These are phyloP conservation scores for Alternaria incomplexa DNA, from an alignment of 2,329 filamentous ascomycete genomes.

Conservation along the genomic window DNA sequence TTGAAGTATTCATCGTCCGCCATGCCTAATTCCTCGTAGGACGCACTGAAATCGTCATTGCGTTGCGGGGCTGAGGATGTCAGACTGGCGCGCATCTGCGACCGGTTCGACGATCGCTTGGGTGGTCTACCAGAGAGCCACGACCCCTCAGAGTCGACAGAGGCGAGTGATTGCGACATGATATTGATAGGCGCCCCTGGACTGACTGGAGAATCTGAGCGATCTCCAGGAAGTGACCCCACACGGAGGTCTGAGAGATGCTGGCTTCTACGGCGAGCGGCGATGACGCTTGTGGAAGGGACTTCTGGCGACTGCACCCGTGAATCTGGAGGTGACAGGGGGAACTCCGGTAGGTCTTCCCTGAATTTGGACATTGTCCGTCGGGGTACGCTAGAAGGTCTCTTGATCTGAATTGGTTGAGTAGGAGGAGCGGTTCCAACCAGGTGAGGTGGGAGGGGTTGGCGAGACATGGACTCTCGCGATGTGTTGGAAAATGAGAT, in stretches of 20 bases:
- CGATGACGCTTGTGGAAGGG: conserved; percentile 53
- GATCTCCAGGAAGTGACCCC: conserved; percentile 33
- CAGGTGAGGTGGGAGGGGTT: conserved; percentile 59
- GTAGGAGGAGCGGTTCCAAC: conserved; percentile 47
- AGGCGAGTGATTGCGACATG: conserved; percentile 85
- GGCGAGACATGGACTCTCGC: conserved; percentile 77
- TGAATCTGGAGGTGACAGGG: conserved; percentile 84
- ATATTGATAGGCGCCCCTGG: conserved; percentile 39
- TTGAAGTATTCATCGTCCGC: conserved; percentile 78
- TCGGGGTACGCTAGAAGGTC: conserved; percentile 67
- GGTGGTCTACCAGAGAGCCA: conserved; percentile 84
- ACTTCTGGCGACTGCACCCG: conserved; percentile 78
- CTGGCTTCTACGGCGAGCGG: conserved; percentile 49
- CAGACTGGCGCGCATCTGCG: conserved; percentile 55
- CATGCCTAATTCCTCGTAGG: conserved; percentile 69
- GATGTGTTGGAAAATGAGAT: conserved; percentile 82
- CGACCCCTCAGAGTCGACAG: conserved; percentile 92
- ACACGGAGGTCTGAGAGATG: conserved; percentile 43
- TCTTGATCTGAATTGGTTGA: conserved; percentile 50
- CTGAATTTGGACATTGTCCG: conserved; percentile 89
- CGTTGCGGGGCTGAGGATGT: conserved; percentile 51
- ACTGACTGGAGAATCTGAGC: conserved; percentile 53
- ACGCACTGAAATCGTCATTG: conserved; percentile 62
- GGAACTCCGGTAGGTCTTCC: conserved; percentile 87
- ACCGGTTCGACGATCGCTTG: conserved; percentile 55